phyloP scores from a whole-genome alignment of 768 basidiomycete species.

The Leccinum sublutescens region DNA sequence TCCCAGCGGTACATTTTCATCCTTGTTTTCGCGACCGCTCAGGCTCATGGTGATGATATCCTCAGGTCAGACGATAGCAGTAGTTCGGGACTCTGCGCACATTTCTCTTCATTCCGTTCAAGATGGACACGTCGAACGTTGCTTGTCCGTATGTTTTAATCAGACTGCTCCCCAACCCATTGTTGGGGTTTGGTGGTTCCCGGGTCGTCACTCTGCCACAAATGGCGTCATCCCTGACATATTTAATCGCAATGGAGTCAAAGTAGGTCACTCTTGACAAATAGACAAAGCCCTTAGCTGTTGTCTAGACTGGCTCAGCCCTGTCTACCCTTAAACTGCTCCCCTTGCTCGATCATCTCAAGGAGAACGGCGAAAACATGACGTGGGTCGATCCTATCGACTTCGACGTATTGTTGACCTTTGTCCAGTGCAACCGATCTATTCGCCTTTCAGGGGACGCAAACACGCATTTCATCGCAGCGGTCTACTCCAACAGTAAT shows the following conservation, averaged over 20 bases:
- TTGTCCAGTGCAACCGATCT: constrained; percentile 65
- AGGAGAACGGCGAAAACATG: constrained; percentile 62
- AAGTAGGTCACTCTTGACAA: constrained; percentile 43
- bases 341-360: constrained; percentile 69
- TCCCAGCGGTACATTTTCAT: constrained; percentile 61
- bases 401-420: constrained; percentile 16
- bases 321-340: constrained; percentile 66
- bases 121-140: constrained; percentile 60
- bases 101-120: constrained; percentile 76
- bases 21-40: background rate
- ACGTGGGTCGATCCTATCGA: constrained; percentile 48
- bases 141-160: constrained; percentile 37
- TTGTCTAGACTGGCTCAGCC: constrained; percentile 69
- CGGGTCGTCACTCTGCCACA: constrained; percentile 41
- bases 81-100: constrained; percentile 65
- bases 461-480: constrained; percentile 46
- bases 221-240: constrained; percentile 65
- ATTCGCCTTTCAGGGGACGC: constrained; percentile 76
- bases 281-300: constrained; percentile 3
- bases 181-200: constrained; percentile 73
- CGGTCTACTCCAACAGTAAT: constrained; percentile 57
- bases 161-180: constrained; percentile 30
- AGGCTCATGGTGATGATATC: constrained; percentile 7
- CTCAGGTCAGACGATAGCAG: constrained; percentile 67
- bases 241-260: constrained; percentile 62